A percentile compares a stretch with the other conserved stretches of the same genome.
Conservation (phyloP, 2,329 filamentous ascomycete species). For the Alternaria solani region DNA sequence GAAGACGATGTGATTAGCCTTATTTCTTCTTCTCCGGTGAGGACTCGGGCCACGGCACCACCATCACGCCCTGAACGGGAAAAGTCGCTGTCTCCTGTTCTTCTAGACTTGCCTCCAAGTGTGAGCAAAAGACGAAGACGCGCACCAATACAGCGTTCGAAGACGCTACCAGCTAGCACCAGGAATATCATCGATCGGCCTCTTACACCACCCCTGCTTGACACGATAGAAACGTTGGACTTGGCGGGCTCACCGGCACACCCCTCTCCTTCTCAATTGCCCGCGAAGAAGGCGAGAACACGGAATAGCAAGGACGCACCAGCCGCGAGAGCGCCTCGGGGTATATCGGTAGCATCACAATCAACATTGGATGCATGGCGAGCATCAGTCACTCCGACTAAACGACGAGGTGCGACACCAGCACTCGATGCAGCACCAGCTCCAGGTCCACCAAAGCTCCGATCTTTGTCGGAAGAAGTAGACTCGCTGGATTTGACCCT, state of each 20-base stretch:
- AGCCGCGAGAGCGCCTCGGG: slow-evolving; percentile 14
- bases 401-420: slow-evolving; percentile 13
- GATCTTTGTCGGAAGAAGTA: slow-evolving; percentile 20
- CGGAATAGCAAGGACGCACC: slow-evolving; percentile 10
- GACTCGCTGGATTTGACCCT: slow-evolving; percentile 45
- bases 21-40: slow-evolving; percentile 41
- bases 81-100: slow-evolving; percentile 28
- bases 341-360: slow-evolving; percentile 31
- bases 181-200: slow-evolving; percentile 21
- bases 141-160: slow-evolving; percentile 46
- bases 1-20: slow-evolving; percentile 34
- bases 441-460: slow-evolving; percentile 27
- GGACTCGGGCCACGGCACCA: slow-evolving; percentile 1
- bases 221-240: slow-evolving; percentile 40
- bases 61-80: slow-evolving; percentile 13
- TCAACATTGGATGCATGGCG: slow-evolving; percentile 45
- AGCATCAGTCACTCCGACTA: slow-evolving; percentile 38
- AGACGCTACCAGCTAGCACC: slow-evolving; percentile 37
- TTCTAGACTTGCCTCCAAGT: slow-evolving; percentile 38
- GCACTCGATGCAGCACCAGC: slow-evolving; percentile 19
- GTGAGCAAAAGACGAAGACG: slow-evolving; percentile 42
- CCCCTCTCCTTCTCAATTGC: slow-evolving; percentile 36
- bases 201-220: slow-evolving; percentile 25
- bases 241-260: slow-evolving; percentile 32
- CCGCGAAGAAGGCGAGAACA: slow-evolving; percentile 36